These are phyloP conservation scores for Quercus phellos DNA, from an alignment of 331 rosid species.

Conservation along the genomic window DNA sequence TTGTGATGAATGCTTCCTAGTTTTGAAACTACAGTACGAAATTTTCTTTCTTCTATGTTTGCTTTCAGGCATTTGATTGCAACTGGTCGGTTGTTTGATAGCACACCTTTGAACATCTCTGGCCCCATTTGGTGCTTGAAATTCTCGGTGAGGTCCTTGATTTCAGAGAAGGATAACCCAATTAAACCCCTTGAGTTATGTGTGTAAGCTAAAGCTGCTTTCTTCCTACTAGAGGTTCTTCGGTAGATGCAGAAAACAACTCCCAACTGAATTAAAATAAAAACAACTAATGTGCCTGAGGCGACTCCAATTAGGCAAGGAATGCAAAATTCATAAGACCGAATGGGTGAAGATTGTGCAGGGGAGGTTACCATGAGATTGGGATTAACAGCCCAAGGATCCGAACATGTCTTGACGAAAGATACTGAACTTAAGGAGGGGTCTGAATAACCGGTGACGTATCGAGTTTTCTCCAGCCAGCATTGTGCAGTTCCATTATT, in stretches of 20 bases:
- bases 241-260: conserved; percentile 42
- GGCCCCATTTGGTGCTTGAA: conserved; percentile 56
- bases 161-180: conserved; percentile 54
- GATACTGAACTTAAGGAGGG: conserved; percentile 63
- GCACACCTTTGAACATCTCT: conserved; percentile 53
- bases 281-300: conserved; percentile 45
- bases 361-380: conserved; percentile 17
- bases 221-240: conserved; percentile 35
- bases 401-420: conserved; percentile 65
- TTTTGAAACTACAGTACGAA: conserved; percentile 50
- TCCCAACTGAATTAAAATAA: conserved; percentile 56
- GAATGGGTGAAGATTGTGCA: conserved; percentile 11
- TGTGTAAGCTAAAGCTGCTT: conserved; percentile 33
- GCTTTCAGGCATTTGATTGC: conserved; percentile 49
- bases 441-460: conserved; percentile 59
- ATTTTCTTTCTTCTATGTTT: conserved; percentile 61
- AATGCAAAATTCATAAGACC: conserved; percentile 37
- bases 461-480: conserved; percentile 47
- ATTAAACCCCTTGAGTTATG: conserved; percentile 46
- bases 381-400: conserved; percentile 72
- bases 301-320: conserved; percentile 59
- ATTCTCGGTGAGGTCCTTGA: conserved; percentile 54
- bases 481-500: conserved; percentile 66
- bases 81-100: conserved; percentile 39
- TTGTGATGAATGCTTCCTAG: conserved; percentile 70